Evolutionary conservation across 371 early-diverging fungal genomes (phyloP), one percentile per base, ranked within the genome.

Genomic region (Gilbertella persicaria): DNA sequence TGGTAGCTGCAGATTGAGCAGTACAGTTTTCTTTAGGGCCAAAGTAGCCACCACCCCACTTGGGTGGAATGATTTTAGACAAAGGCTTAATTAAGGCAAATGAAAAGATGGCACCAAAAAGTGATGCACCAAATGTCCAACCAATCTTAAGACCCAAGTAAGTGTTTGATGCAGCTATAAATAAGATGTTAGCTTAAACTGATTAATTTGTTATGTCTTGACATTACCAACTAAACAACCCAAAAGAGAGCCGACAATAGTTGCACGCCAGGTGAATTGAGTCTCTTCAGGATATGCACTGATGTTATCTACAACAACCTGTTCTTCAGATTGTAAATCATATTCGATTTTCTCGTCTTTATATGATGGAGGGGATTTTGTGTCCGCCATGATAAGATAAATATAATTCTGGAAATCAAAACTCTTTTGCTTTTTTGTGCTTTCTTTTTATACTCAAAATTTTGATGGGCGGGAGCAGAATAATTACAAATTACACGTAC

Each of bases 91-190:
- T 43, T 44, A 85, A 79, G 24, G 81, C 83, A 65, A 86, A 89
- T 16, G 85, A 84, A 44, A 87, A 75, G 50, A 87, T 85, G 47
- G 88, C 79, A 29, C 86, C 89, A 61, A 87, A 83, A 14, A 89
- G 65, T 4, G 85, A 79, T 4, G 87, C 88, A 53, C 86, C 86
- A 64, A 89, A 89, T 8, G 84, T 75, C 82, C 86, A 86, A 28
- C 88, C 88, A 38, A 83, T 78, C 59, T 83, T 88, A 19, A 89
- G 66, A 55, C 89, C 89, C 19, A 88, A 77, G 48, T 88, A 89
- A 56, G 85, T 72, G 66, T 89, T 89, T 52, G 84, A 84, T 26
- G 89, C 89, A 43, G 83, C 81, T 71, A 83, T 70, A 25, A 41
- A 45, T 38, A 60, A 61, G 42, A 81, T 17, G 17, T 14, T 20